These are phyloP conservation scores for Claviceps lovelessii DNA, from an alignment of 2,329 filamentous ascomycete genomes.

Conservation along the genomic window DNA sequence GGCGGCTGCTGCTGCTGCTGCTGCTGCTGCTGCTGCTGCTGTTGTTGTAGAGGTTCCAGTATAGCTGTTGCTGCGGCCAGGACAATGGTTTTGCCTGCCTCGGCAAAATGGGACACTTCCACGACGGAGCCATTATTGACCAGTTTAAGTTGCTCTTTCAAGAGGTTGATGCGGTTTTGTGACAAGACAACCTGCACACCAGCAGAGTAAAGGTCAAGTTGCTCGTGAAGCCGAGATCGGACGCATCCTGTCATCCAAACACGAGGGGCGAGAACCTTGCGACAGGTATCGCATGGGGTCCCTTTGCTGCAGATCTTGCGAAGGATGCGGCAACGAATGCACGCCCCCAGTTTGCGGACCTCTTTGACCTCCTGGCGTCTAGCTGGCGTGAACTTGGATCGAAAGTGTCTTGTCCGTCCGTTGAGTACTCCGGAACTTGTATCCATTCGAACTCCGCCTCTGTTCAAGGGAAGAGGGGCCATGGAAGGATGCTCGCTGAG, in stretches of 20 bases:
- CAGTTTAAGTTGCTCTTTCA: constrained; percentile 37
- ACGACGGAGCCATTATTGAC: constrained; percentile 35
- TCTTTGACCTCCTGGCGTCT: constrained; percentile 52
- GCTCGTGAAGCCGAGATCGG: constrained; percentile 45
- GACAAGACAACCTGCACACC: constrained; percentile 49
- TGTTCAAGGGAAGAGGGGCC: constrained; percentile 16
- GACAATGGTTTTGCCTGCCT: constrained; percentile 28
- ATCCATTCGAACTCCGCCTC: constrained; percentile 41
- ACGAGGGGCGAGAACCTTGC: constrained; percentile 46
- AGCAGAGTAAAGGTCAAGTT: constrained; percentile 48
- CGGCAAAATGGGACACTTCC: constrained; percentile 46
- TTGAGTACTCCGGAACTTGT: constrained; percentile 28
- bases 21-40: background rate
- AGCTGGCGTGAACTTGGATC: constrained; percentile 41
- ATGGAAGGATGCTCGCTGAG: constrained; percentile 17
- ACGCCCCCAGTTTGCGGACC: constrained; percentile 50
- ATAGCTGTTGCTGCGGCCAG: constrained; percentile 21
- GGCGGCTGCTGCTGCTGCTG: background rate
- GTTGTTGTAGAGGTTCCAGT: constrained; percentile 18
- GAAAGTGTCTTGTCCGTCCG: constrained; percentile 36
- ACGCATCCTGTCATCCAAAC: constrained; percentile 53
- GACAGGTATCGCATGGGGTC: constrained; percentile 47
- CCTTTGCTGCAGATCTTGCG: constrained; percentile 53
- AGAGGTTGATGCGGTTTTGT: constrained; percentile 41
- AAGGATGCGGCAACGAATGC: constrained; percentile 50